Evolutionary conservation across 352 stramenopile species (phyloP), one percentile per base, ranked within the genome.

Genomic region (Phytophthora cactorum): DNA sequence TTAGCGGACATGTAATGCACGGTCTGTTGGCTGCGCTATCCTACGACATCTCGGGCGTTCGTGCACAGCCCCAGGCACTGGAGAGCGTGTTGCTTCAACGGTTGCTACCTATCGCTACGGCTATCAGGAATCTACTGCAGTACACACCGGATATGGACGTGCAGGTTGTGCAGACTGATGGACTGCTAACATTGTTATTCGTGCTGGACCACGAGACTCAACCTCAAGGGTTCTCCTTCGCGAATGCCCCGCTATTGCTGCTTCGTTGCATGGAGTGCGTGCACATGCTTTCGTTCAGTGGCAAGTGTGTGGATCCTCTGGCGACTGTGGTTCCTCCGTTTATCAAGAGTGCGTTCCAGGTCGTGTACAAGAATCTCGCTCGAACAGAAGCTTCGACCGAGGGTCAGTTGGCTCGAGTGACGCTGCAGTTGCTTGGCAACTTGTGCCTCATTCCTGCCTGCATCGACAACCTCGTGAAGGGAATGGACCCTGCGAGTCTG

Each of bases 251-350:
- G 8, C 68, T 94, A 27, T 66, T 96, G n/a, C 87, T 92, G 46
- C 66, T 95, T 29, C 80, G 88, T n/a, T 93, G 85, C 53, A 87
- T 96, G 44, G 88, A 96, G 59, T 94, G 88, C 44, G 63, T 96
- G 15, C 88, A 96, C 62, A 94, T 95, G 71, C 66, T 94, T n/a
- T 91, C 88, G 45, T 96, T 96, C 66, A 95, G 86, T 46, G 81
- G 84, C 9, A 93, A 89, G 46, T 94, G 86, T 54, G 65, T 95
- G 2, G 86, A 96, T 51, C 66, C 81, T 22, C 66, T 96, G 22
- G 88, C 86, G 15, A 92, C 84, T 6, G 78, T 85, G 14, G 77
- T 92, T n/a, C 84, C 85, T 52, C 84, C 85, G 11, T 96, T 92
- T 63, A 88, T 96, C 68, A 95, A 90, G 67, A 95, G 86, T 61